A percentile compares a stretch with the other conserved stretches of the same genome.
Evolutionary conservation across 169 alveolate genomes (phyloP).

Genomic region (Plasmodium cynomolgi): DNA sequence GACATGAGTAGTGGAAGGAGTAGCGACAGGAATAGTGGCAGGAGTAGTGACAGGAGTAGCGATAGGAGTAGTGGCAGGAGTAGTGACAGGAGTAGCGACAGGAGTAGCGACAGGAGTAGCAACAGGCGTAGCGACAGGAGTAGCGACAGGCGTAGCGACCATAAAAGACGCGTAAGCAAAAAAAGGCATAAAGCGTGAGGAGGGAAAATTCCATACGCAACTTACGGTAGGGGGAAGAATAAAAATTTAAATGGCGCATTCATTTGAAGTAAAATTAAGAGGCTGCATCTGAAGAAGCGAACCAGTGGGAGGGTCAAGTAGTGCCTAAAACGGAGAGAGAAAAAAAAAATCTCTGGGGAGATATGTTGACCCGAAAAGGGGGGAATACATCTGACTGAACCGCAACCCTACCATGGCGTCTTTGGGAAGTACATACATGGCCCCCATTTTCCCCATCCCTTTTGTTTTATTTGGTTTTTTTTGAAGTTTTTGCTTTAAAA

Average conservation of each 20-base stretch:
- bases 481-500: not conserved
- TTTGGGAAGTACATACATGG: not conserved
- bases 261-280: not conserved
- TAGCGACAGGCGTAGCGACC: not conserved
- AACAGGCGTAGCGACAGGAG: constrained; percentile 15
- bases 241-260: not conserved
- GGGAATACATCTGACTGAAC: not conserved
- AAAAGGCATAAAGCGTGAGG: constrained; percentile 3
- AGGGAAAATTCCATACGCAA: not conserved
- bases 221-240: not conserved
- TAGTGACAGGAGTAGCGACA: not conserved
- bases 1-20: not conserved
- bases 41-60: not conserved
- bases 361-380: not conserved
- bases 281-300: not conserved
- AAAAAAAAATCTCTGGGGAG: not conserved
- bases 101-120: not conserved
- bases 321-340: not conserved
- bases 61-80: not conserved
- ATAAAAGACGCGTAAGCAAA: not conserved
- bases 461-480: not conserved
- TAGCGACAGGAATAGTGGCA: not conserved
- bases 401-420: not conserved
- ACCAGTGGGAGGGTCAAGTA: not conserved
- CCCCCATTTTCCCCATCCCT: not conserved